Evolutionary conservation across 495 filamentous ascomycete species (phyloP), one percentile per base, ranked within the genome.

Genomic region (Podospora bellae-mahoneyi): DNA sequence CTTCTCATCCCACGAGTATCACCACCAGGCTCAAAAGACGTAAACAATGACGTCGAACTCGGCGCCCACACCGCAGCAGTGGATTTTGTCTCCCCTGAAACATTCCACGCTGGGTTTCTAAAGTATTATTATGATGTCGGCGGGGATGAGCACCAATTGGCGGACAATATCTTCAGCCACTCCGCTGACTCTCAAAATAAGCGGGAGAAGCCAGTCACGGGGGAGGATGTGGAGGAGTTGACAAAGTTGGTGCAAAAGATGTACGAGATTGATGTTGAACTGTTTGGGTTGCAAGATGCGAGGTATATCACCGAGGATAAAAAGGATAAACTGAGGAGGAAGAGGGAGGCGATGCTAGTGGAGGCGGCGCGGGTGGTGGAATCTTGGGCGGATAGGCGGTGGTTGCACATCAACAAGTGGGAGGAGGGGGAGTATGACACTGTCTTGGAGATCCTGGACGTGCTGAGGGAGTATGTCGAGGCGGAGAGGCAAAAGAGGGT

Each of bases 321-420:
- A 13, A 19, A 26, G 55, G 55, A 58, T 2, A 58, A 58, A 10
- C n/a, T 58, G n/a, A 58, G n/a, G 18, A 19, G 23, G 23, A 58
- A 58, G 23, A 58, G 55, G n/a, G 55, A 58, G 55, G 23, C 55
- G 19, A 58, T 58, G n/a, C 55, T 58, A 4, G 55, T 26, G 0
- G 55, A 58, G 23, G 55, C 23, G 55, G 55, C 55, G 55, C 26
- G 55, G 55, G 55, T 58, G 19, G 55, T 26, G 55, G 55, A 58
- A 18, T 26, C 23, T 4, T 58, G 55, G 55, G 55, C n/a, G 15
- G 55, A 58, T 23, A 58, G 55, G 55, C 4, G 55, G 18, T 58
- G 23, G n/a, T 23, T 58, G 55, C 55, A 58, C 23, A 18, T 58
- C 9, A 58, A 58, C 18, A 58, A 58, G 5, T 58, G 55, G 55